phyloP scores from a whole-genome alignment of 2,329 filamentous ascomycete genomes.

The Pseudogymnoascus sp. region DNA sequence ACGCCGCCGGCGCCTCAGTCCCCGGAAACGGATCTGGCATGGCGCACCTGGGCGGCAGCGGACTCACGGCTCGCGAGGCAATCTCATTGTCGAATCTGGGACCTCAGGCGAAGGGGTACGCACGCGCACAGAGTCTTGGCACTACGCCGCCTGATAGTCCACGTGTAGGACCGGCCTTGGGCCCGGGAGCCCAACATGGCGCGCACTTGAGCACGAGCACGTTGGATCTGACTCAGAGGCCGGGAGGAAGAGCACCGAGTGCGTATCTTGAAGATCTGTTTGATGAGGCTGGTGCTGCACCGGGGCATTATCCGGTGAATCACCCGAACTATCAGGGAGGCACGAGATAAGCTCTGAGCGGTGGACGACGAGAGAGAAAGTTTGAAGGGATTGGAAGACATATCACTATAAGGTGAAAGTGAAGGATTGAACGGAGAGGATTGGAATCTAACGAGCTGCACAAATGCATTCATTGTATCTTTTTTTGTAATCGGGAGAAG shows the following conservation, averaged over 20 bases:
- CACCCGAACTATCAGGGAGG: conserved; percentile 8
- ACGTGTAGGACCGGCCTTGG: conserved; percentile 30
- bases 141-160: conserved; percentile 55
- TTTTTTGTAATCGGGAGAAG: background rate
- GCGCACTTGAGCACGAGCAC: conserved; percentile 53
- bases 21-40: conserved; percentile 27
- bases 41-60: conserved; percentile 32
- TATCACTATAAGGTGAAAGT: background rate
- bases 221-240: conserved; percentile 53
- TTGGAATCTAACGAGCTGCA: background rate
- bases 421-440: background rate
- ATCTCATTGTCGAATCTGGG: conserved; percentile 52
- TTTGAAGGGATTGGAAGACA: background rate
- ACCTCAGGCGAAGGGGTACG: conserved; percentile 42
- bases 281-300: conserved; percentile 51
- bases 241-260: conserved; percentile 64
- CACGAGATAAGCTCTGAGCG: conserved; percentile 14
- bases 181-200: conserved; percentile 15
- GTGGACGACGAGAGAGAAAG: background rate
- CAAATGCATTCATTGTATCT: conserved; percentile 2
- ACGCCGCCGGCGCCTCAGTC: conserved; percentile 53
- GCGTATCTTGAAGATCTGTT: conserved; percentile 86
- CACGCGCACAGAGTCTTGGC: conserved; percentile 36
- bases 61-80: conserved; percentile 25
- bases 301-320: background rate